Evolutionary conservation across 2,329 filamentous ascomycete genomes (phyloP).

Genomic region (Cladophialophora chaetospira): DNA sequence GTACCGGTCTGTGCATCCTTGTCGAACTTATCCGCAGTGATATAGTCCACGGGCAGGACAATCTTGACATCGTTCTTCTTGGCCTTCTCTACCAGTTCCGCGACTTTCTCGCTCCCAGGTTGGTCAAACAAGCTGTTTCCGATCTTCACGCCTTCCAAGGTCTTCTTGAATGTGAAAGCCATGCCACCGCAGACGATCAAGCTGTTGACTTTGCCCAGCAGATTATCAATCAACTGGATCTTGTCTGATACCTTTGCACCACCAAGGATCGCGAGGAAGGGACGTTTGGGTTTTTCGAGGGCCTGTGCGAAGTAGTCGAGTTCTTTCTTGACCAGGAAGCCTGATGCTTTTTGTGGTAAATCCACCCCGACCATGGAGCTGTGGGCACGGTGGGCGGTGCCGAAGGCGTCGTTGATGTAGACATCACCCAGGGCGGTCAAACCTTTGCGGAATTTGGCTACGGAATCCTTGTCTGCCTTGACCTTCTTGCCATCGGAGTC

Average conservation of each 20-base stretch:
- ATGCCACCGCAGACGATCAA: conserved; percentile 96
- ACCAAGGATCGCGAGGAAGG: conserved; percentile 97
- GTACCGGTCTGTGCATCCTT: conserved; percentile 77
- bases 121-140: conserved; percentile 92
- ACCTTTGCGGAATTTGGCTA: conserved; percentile 91
- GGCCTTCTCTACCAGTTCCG: conserved; percentile 86
- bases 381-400: conserved; percentile 96
- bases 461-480: conserved; percentile 93
- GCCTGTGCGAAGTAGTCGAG: conserved; percentile 99
- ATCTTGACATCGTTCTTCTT: conserved; percentile 96
- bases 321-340: conserved; percentile 99
- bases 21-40: conserved; percentile 93
- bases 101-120: conserved; percentile 88
- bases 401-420: conserved; percentile 98
- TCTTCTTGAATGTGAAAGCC: conserved; percentile 99
- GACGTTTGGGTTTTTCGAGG: conserved; percentile 86
- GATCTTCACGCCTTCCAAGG: conserved; percentile 85
- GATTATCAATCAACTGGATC: conserved; percentile 99
- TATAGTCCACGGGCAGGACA: conserved; percentile 90
- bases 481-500: conserved; percentile 93
- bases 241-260: conserved; percentile 99
- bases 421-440: conserved; percentile 92
- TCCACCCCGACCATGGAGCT: conserved; percentile 98
- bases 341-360: conserved; percentile 93
- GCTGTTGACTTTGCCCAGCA: conserved; percentile 96